Evolutionary conservation across 2,329 filamentous ascomycete genomes (phyloP), one percentile per base, ranked within the genome.

Genomic region (Calonectria ilicicola): DNA sequence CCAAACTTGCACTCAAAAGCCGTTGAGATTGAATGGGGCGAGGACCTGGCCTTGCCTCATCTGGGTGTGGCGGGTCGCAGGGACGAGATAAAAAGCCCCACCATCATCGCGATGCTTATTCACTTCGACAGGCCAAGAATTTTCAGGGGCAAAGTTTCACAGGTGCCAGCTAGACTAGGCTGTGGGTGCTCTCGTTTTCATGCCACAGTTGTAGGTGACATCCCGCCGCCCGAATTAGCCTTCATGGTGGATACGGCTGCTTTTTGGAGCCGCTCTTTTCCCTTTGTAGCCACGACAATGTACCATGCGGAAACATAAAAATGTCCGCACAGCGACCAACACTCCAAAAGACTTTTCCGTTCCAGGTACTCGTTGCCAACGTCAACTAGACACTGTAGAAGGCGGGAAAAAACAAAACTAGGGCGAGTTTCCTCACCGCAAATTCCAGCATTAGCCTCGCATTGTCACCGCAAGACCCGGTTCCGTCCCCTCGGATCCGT

Each of bases 391-490:
- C 14, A 26, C 53, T 60, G n/a, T 21, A 35, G 19, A 58, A 35
- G 29, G 35, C n/a, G 53, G 40, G 23, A 27, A 23, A 42, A 29
- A 27, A 23, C 15, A 63, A 58, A 42, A 56, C 35, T 56, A 35
- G 15, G 51, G 58, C 44, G 14, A 19, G 35, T n/a, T 21, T 62
- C n/a, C 40, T 56, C 46, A 46, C 32, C 44, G 29, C 63, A 51
- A 65, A 44, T 38, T 32, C 69, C 69, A 64, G 42, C 47, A 68
- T 72, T 58, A 65, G 69, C 40, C 58, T 35, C 64, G 65, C 56
- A 60, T 26, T 26, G 26, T 10, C 53, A 23, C 64, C 69, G 29
- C 44, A 53, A 56, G 32, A 29, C 46, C 62, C 27, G 29, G 38
- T 53, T 44, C 44, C 68, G 47, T 21, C 40, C 32, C 32, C 64